Conservation (phyloP, 1,284 basidiomycete genomes). For the Cystobasidium slooffiae region DNA sequence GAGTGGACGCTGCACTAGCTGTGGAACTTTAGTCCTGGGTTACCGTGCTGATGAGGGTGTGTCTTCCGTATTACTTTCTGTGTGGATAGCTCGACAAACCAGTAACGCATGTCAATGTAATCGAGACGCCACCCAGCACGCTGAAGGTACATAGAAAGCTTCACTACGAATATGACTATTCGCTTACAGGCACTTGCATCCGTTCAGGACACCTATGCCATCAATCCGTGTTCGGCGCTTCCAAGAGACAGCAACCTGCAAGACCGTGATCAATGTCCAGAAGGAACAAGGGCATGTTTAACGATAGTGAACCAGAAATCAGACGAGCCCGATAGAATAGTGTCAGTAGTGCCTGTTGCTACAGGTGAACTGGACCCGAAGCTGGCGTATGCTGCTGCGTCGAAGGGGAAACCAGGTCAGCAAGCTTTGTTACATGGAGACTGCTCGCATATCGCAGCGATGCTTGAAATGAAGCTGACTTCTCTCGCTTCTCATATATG, state of each 20-base stretch:
- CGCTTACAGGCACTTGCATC: neutral
- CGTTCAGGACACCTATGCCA: constrained; percentile 26
- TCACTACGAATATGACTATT: neutral
- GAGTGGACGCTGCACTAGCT: neutral
- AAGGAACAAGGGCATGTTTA: constrained; percentile 71
- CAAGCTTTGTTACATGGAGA: neutral
- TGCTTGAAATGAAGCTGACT: neutral
- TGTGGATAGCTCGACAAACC: constrained; percentile 13
- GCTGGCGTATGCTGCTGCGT: constrained; percentile 33
- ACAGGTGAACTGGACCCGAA: constrained; percentile 61
- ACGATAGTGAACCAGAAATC: constrained; percentile 68
- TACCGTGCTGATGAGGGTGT: neutral
- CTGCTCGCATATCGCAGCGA: neutral
- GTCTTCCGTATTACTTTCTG: neutral
- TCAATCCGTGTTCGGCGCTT: constrained; percentile 66
- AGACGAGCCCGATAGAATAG: constrained; percentile 64
- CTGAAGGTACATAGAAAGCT: constrained; percentile 25
- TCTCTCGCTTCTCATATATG: neutral
- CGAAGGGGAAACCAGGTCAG: constrained; percentile 29
- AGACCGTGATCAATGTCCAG: constrained; percentile 70
- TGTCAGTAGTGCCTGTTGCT: constrained; percentile 70
- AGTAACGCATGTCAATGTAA: constrained; percentile 2
- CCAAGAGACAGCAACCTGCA: constrained; percentile 61
- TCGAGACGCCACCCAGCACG: constrained; percentile 34
- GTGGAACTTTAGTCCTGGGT: neutral